phyloP scores from a whole-genome alignment of 495 filamentous ascomycete genomes.

The Geopyxis carbonaria region DNA sequence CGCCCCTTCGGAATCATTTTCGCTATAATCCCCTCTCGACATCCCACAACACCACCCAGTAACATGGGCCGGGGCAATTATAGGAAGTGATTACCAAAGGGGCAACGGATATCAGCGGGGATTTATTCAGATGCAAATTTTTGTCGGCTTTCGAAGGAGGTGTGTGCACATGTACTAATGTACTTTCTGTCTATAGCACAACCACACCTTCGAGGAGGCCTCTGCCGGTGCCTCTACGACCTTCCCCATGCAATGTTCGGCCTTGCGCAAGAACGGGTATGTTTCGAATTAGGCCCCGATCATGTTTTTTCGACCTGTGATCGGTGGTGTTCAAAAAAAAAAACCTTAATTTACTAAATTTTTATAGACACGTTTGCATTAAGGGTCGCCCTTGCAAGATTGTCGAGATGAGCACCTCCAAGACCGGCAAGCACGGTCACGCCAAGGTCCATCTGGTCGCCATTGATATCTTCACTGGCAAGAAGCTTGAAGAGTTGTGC shows the following conservation, averaged over 20 bases:
- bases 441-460: conserved; percentile 97
- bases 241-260: conserved; percentile 97
- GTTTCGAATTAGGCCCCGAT: conserved; percentile 8
- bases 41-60: no score
- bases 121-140: no score
- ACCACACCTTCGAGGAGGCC: conserved; percentile 77
- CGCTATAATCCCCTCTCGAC: no score
- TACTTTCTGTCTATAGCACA: conserved; percentile 41
- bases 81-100: no score
- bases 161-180: conserved; percentile 7
- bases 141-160: no score
- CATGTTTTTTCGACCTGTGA: no score
- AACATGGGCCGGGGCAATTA: no score
- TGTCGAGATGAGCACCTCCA: conserved; percentile 98
- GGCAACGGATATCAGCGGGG: no score
- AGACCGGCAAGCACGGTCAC: conserved; percentile 99
- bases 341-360: conserved; percentile 1
- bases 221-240: conserved; percentile 88
- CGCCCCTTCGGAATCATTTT: no score
- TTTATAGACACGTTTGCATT: conserved; percentile 54
- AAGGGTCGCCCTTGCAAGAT: conserved; percentile 99
- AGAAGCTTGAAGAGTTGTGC: conserved; percentile 98
- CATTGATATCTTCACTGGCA: conserved; percentile 96
- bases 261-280: conserved; percentile 93
- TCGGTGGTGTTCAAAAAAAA: no score